These are phyloP conservation scores for Cyberlindnera xylosilytica DNA, from an alignment of 805 yeast genomes.

Conservation along the genomic window DNA sequence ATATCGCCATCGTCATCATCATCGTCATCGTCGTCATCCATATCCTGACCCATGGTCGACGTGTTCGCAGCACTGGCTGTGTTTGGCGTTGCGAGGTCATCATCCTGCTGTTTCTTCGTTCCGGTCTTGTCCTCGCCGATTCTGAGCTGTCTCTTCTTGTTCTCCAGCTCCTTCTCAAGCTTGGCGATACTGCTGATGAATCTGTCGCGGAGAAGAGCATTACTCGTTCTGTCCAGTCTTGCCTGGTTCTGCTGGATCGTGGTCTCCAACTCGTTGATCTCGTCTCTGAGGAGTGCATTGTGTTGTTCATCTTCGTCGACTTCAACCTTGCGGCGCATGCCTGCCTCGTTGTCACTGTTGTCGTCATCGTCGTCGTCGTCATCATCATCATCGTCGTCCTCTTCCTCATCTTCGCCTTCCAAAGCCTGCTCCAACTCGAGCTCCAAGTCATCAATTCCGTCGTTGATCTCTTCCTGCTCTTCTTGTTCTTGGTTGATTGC, in stretches of 20 bases:
- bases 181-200: constrained; percentile 77
- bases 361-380: constrained; percentile 32
- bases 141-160: constrained; percentile 66
- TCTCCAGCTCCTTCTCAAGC: constrained; percentile 76
- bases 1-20: constrained; percentile 31
- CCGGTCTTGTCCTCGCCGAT: constrained; percentile 31
- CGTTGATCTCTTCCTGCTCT: constrained; percentile 14
- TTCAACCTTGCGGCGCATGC: constrained; percentile 20
- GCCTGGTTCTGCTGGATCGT: constrained; percentile 74
- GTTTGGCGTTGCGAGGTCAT: background rate
- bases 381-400: constrained; percentile 33
- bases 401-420: constrained; percentile 24
- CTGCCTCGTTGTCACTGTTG: constrained; percentile 33
- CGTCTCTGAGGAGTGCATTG: constrained; percentile 76
- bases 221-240: constrained; percentile 69
- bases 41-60: constrained; percentile 30
- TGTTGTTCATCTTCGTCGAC: constrained; percentile 54
- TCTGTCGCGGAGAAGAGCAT: constrained; percentile 84
- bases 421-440: constrained; percentile 57
- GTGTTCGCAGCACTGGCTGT: constrained; percentile 20
- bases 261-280: constrained; percentile 73
- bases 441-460: constrained; percentile 44
- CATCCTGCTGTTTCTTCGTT: constrained; percentile 24
- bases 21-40: constrained; percentile 29
- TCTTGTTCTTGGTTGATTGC: constrained; percentile 5